phyloP scores from a whole-genome alignment of 1,139 yeast genomes.

The Sugiyamaella xylanicola region DNA sequence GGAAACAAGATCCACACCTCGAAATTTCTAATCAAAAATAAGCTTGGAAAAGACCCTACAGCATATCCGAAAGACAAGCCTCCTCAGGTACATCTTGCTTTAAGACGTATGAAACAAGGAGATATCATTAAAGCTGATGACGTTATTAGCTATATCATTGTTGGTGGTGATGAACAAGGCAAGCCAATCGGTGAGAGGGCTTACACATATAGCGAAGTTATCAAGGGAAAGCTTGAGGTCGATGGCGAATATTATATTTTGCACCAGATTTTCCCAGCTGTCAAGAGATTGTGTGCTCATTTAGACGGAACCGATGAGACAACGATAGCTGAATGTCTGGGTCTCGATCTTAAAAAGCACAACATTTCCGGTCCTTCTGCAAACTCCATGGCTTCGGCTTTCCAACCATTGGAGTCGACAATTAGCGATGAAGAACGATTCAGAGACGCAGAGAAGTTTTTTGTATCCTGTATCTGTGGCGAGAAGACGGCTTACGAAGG shows the following conservation, averaged over 20 bases:
- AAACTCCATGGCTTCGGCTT: slow-evolving; percentile 36
- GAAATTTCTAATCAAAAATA: slow-evolving; percentile 51
- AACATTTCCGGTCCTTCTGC: slow-evolving; percentile 38
- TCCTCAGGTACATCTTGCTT: slow-evolving; percentile 92
- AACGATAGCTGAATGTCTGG: slow-evolving; percentile 74
- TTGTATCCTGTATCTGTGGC: slow-evolving; percentile 66
- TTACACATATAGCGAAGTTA: slow-evolving; percentile 70
- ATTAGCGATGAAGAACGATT: slow-evolving; percentile 84
- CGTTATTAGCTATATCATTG: slow-evolving; percentile 82
- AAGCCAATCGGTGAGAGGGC: slow-evolving; percentile 68
- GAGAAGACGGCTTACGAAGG: slow-evolving; percentile 71
- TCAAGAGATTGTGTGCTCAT: slow-evolving; percentile 81
- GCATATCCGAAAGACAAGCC: slow-evolving; percentile 57
- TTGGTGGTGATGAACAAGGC: slow-evolving; percentile 36
- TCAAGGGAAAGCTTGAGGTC: slow-evolving; percentile 57
- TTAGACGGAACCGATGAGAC: slow-evolving; percentile 86
- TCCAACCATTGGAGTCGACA: slow-evolving; percentile 79
- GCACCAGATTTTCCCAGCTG: slow-evolving; percentile 88
- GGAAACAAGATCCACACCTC: slow-evolving; percentile 62
- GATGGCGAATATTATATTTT: slow-evolving; percentile 82
- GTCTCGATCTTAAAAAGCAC: slow-evolving; percentile 71
- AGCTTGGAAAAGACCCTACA: slow-evolving; percentile 47
- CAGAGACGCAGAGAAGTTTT: slow-evolving; percentile 59
- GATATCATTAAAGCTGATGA: slow-evolving; percentile 86
- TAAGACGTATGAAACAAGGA: slow-evolving; percentile 75